A percentile compares a stretch with the other conserved stretches of the same genome.
phyloP scores from a whole-genome alignment of 1,284 basidiomycete genomes.

The Rhodotorula sp. region DNA sequence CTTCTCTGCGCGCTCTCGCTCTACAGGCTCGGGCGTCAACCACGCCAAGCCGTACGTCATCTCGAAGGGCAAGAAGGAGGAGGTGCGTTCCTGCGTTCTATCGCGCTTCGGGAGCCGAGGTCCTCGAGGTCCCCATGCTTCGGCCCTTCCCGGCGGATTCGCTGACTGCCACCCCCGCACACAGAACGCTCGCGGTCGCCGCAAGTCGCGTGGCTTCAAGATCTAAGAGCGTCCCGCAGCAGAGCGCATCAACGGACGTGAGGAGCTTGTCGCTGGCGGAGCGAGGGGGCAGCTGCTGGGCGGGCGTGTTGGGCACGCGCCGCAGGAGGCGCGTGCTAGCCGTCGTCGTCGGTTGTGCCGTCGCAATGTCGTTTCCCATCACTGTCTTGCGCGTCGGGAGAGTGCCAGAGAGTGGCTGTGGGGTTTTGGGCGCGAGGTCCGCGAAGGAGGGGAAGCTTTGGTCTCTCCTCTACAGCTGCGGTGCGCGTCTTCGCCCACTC shows the following conservation, averaged over 20 bases:
- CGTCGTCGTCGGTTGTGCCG: neutral
- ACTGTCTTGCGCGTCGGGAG: neutral
- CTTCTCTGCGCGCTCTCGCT: neutral
- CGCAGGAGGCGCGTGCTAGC: no score
- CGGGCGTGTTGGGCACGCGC: no score
- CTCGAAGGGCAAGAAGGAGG: slow-evolving; percentile 91
- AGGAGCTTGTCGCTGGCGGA: no score
- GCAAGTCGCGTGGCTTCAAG: slow-evolving; percentile 54
- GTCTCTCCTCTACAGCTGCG: no score
- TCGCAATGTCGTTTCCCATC: slow-evolving; percentile 3
- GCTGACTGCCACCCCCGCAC: neutral
- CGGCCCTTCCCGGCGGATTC: no score
- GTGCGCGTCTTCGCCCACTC: no score
- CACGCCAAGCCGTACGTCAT: slow-evolving; percentile 78
- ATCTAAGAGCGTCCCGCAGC: slow-evolving; percentile 21
- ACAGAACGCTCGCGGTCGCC: slow-evolving; percentile 52
- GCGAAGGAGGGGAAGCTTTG: no score
- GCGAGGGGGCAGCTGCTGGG: no score
- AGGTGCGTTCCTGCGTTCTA: slow-evolving; percentile 2
- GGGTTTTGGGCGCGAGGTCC: no score
- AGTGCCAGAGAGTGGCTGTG: no score
- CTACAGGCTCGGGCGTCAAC: slow-evolving; percentile 51
- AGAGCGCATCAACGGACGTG: neutral
- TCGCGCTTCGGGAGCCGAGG: neutral
- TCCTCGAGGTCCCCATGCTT: neutral